Evolutionary conservation across 2,329 filamentous ascomycete species (phyloP).

Genomic region (Zarea fungicola): DNA sequence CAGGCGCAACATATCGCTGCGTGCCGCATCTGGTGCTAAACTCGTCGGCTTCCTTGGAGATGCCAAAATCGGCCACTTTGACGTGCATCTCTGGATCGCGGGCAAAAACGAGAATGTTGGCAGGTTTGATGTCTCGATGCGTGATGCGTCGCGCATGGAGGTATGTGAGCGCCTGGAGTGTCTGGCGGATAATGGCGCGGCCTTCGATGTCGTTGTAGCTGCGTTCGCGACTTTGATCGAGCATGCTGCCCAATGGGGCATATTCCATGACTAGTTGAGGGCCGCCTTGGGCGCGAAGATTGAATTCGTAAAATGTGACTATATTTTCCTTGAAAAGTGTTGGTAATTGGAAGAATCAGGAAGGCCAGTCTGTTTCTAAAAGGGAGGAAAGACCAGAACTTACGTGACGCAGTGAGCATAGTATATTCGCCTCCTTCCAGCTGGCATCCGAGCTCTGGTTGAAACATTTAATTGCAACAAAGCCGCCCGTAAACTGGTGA

Average conservation of each 20-base stretch:
- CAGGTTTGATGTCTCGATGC: constrained; percentile 6
- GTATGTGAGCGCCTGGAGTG: not conserved
- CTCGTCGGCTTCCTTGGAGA: not conserved
- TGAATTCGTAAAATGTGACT: not conserved
- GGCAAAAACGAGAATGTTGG: constrained; percentile 1
- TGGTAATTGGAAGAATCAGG: not conserved
- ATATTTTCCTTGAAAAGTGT: not conserved
- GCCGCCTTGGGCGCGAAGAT: not conserved
- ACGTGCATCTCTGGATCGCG: not conserved
- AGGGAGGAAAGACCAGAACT: not conserved
- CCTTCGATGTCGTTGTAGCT: not conserved
- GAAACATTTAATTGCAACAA: not conserved
- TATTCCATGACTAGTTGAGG: not conserved
- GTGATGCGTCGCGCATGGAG: not conserved
- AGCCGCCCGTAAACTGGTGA: not conserved
- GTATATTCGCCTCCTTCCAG: not conserved
- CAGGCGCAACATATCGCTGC: not conserved
- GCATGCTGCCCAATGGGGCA: not conserved
- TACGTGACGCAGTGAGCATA: not conserved
- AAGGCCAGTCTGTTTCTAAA: not conserved
- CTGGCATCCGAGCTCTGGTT: not conserved
- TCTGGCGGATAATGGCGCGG: not conserved
- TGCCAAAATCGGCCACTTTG: constrained; percentile 7
- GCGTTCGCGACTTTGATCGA: not conserved
- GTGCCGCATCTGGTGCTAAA: not conserved